phyloP scores from a whole-genome alignment of 78 protist species.

The Dictyostelium capitatum region DNA sequence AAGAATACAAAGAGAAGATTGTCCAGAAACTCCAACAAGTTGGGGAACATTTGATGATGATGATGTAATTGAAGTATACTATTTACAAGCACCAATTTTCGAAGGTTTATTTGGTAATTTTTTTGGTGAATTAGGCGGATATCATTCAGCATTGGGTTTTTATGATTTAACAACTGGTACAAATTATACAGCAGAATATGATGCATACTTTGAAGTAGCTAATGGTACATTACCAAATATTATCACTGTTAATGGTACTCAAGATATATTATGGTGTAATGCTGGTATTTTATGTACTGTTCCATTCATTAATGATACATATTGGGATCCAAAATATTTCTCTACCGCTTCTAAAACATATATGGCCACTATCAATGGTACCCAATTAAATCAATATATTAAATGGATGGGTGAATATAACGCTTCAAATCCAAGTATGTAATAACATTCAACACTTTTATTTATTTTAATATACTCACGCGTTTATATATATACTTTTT shows the following conservation, averaged over 20 bases:
- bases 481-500: background rate
- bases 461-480: background rate
- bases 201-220: conserved; percentile 67
- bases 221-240: conserved; percentile 74
- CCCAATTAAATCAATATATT: conserved; percentile 25
- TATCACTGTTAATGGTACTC: conserved; percentile 14
- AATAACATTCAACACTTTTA: background rate
- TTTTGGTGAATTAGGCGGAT: conserved; percentile 47
- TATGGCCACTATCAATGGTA: conserved; percentile 64
- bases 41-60: background rate
- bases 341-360: conserved; percentile 44
- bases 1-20: conserved; percentile 33
- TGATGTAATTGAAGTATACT: conserved; percentile 51
- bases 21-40: conserved; percentile 27
- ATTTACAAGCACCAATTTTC: conserved; percentile 65
- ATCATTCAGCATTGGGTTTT: conserved; percentile 62
- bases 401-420: conserved; percentile 53
- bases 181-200: conserved; percentile 74
- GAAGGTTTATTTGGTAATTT: conserved; percentile 50
- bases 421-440: conserved; percentile 60
- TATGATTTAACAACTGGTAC: conserved; percentile 28
- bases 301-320: conserved; percentile 39
- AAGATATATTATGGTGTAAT: conserved; percentile 65
- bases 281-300: conserved; percentile 42
- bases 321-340: conserved; percentile 39